Evolutionary conservation across 208 protist species (phyloP).

Genomic region (Acanthamoeba castellanii): DNA sequence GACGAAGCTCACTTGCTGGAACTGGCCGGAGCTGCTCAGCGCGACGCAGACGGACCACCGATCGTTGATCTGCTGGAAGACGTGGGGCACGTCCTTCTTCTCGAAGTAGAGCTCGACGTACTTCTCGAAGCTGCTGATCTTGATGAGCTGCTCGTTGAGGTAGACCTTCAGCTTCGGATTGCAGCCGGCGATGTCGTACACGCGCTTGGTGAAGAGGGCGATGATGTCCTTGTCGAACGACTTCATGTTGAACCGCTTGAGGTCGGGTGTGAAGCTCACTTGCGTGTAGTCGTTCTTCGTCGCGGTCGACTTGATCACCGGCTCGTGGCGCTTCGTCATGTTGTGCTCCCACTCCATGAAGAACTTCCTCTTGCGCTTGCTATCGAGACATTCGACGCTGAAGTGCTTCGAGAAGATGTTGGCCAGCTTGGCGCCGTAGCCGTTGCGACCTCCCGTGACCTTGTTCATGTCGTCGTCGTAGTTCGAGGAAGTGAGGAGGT

Average conservation of each 20-base stretch:
- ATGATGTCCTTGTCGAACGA: slow-evolving; percentile 97
- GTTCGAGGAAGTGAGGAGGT: slow-evolving; percentile 99
- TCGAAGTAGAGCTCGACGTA: slow-evolving; percentile 94
- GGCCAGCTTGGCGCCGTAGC: slow-evolving; percentile 99
- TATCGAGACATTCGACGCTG: slow-evolving; percentile 97
- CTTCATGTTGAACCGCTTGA: slow-evolving; percentile 96
- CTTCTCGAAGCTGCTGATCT: slow-evolving; percentile 96
- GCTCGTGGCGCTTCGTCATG: slow-evolving; percentile 57
- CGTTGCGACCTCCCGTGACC: slow-evolving; percentile 96
- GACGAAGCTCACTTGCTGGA: slow-evolving; percentile 99
- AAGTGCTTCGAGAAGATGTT: slow-evolving; percentile 99
- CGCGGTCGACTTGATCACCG: slow-evolving; percentile 18
- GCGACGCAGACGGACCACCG: slow-evolving; percentile 98
- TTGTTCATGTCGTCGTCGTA: slow-evolving; percentile 99
- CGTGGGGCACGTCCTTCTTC: slow-evolving; percentile 53
- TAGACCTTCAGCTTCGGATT: slow-evolving; percentile 95
- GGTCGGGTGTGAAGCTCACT: slow-evolving; percentile 94
- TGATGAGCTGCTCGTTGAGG: slow-evolving; percentile 96
- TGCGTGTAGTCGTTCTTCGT: slow-evolving; percentile 64
- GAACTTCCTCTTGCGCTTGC: slow-evolving; percentile 81
- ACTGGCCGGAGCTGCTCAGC: slow-evolving; percentile 92
- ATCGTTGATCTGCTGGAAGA: slow-evolving; percentile 91
- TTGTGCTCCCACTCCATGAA: slow-evolving; percentile 75
- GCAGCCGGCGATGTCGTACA: slow-evolving; percentile 99
- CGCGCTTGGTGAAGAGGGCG: slow-evolving; percentile 97